A percentile compares a stretch with the other conserved stretches of the same genome.
phyloP scores from a whole-genome alignment of 116 monocot genomes.

The Trichopus zeylanicus region DNA sequence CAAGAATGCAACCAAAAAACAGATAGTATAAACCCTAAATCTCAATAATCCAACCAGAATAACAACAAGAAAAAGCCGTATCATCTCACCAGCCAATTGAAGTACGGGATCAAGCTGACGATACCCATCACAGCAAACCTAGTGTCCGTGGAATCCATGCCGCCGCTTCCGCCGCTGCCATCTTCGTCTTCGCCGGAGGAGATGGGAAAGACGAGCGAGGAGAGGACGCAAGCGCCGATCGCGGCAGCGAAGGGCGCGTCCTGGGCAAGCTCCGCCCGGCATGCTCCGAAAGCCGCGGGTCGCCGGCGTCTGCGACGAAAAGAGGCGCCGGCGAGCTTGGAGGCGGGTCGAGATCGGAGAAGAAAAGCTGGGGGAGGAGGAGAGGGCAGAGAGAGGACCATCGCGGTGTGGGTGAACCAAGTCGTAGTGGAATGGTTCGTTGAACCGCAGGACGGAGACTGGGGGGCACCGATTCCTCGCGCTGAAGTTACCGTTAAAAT shows the following conservation, averaged over 20 bases:
- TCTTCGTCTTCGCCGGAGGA: conserved; percentile 12
- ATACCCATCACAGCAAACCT: conserved; percentile 89
- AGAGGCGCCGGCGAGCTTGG: neutral
- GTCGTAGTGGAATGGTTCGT: no score
- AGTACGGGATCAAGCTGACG: conserved; percentile 87
- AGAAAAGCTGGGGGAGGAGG: neutral
- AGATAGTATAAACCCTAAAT: neutral
- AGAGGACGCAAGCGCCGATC: conserved; percentile 75
- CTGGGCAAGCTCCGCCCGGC: conserved; percentile 47
- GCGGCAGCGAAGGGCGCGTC: conserved; percentile 87
- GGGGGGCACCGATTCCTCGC: no score
- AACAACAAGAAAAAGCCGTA: neutral
- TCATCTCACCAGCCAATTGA: conserved; percentile 82
- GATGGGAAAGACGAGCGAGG: conserved; percentile 57
- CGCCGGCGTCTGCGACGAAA: neutral
- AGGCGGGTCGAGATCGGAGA: neutral
- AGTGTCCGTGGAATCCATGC: conserved; percentile 59
- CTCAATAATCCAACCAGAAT: neutral
- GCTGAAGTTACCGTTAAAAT: no score
- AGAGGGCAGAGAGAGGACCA: neutral
- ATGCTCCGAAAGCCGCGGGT: conserved; percentile 2
- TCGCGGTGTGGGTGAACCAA: no score
- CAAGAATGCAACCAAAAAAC: conserved; percentile 4
- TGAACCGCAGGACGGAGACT: no score
- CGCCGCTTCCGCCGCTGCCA: conserved; percentile 15